These are phyloP conservation scores for Pseudopyricularia javanii DNA, from an alignment of 2,329 filamentous ascomycete species.

Conservation along the genomic window DNA sequence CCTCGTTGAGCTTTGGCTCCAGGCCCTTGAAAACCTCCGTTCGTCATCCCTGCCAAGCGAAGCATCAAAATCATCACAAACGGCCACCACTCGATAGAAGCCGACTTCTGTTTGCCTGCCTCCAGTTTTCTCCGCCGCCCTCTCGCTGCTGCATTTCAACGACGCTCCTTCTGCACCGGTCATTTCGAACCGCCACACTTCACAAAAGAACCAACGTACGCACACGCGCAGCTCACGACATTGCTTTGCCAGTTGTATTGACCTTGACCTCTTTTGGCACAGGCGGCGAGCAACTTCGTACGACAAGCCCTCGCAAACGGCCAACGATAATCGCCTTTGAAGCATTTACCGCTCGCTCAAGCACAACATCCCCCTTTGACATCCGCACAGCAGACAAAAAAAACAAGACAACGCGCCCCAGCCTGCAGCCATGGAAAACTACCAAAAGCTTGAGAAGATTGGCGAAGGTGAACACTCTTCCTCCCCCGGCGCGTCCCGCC, in stretches of 20 bases:
- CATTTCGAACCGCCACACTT: not conserved
- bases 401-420: not conserved
- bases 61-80: not conserved
- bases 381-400: not conserved
- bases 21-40: not conserved
- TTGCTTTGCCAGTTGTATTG: not conserved
- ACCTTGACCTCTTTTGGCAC: not conserved
- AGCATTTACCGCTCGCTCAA: not conserved
- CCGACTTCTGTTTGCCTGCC: not conserved
- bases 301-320: not conserved
- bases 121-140: not conserved
- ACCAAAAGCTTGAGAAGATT: slow-evolving; percentile 87
- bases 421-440: slow-evolving; percentile 60
- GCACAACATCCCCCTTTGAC: not conserved
- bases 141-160: not conserved
- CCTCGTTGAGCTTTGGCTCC: not conserved
- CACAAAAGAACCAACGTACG: not conserved
- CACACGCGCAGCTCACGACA: not conserved
- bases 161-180: not conserved
- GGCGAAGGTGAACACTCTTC: slow-evolving; percentile 56
- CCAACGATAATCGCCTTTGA: not conserved
- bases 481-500: not conserved
- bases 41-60: not conserved
- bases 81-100: too few species aligned
- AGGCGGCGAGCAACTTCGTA: not conserved